Evolutionary conservation across 2,329 filamentous ascomycete species (phyloP).

Genomic region (Dactylonectria macrodidyma): DNA sequence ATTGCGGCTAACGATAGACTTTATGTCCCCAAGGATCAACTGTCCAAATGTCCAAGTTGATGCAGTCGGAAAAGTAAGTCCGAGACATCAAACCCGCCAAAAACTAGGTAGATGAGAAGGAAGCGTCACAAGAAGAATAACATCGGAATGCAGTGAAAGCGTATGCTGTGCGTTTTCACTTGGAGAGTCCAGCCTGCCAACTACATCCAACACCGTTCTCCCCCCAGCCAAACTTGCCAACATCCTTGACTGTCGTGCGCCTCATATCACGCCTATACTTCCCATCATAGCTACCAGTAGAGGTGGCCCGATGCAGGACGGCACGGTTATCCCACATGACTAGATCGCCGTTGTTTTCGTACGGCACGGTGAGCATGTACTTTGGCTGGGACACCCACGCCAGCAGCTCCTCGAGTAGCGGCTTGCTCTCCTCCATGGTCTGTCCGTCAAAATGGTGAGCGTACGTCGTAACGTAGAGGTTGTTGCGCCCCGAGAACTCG

Average conservation of each 20-base stretch:
- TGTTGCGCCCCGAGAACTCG: conserved; percentile 13
- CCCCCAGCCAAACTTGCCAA: conserved; percentile 14
- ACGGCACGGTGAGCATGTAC: conserved; percentile 10
- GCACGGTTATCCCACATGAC: conserved; percentile 24
- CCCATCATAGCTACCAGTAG: conserved; percentile 7
- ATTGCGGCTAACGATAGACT: no score
- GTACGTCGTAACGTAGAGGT: conserved; percentile 13
- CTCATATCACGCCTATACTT: conserved; percentile 18
- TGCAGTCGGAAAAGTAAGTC: no score
- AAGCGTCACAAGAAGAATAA: no score
- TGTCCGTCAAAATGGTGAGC: conserved; percentile 16
- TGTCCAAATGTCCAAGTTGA: no score
- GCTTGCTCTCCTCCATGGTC: conserved; percentile 17
- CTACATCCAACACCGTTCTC: conserved; percentile 9
- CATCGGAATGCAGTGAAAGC: no score
- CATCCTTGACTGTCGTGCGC: conserved; percentile 15
- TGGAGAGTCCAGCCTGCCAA: conserved; percentile 13
- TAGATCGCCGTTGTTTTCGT: conserved; percentile 14
- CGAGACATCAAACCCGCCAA: no score
- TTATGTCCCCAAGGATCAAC: no score
- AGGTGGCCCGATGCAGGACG: conserved; percentile 10
- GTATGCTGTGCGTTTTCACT: neutral
- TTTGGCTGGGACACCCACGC: conserved; percentile 18
- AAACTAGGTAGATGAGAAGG: no score
- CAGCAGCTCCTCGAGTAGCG: conserved; percentile 7